These are phyloP conservation scores for Teratosphaeria viscida DNA, from an alignment of 2,329 filamentous ascomycete genomes.

Conservation along the genomic window DNA sequence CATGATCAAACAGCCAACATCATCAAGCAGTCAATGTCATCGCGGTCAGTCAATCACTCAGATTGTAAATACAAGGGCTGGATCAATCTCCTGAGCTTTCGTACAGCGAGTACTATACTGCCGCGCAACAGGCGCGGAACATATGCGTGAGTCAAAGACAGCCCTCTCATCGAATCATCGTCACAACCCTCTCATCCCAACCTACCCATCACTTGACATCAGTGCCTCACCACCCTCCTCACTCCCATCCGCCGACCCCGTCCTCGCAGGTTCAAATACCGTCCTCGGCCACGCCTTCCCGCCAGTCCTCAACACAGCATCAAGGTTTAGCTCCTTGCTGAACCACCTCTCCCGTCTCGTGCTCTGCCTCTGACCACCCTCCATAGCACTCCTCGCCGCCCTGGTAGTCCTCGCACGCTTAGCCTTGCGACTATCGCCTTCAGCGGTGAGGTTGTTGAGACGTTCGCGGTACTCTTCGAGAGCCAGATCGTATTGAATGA, in stretches of 20 bases:
- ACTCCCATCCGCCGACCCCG: not conserved
- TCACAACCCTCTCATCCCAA: not conserved
- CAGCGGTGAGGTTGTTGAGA: conserved; percentile 52
- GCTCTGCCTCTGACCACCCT: conserved; percentile 51
- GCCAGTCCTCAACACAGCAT: conserved; percentile 54
- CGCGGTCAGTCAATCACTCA: not conserved
- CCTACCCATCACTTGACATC: not conserved
- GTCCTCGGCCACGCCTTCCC: conserved; percentile 27
- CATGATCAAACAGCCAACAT: not conserved
- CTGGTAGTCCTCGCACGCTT: conserved; percentile 62
- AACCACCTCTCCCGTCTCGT: conserved; percentile 68
- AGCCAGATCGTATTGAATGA: conserved; percentile 63
- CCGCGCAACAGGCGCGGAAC: no score
- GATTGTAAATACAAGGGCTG: not conserved
- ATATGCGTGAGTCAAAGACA: not conserved
- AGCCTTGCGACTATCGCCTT: conserved; percentile 38
- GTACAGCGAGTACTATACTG: not conserved
- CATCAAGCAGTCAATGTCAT: not conserved
- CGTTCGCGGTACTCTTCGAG: conserved; percentile 58
- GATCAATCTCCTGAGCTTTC: not conserved
- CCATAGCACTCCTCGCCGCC: conserved; percentile 64
- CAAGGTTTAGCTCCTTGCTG: conserved; percentile 47
- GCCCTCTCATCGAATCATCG: not conserved
- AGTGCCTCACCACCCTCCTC: not conserved
- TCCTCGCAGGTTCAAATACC: not conserved